Percentiles rank a stretch among this genome's conserved stretches.
phyloP scores from a whole-genome alignment of 129 eudicot genomes.

The Kitagawia praeruptora region DNA sequence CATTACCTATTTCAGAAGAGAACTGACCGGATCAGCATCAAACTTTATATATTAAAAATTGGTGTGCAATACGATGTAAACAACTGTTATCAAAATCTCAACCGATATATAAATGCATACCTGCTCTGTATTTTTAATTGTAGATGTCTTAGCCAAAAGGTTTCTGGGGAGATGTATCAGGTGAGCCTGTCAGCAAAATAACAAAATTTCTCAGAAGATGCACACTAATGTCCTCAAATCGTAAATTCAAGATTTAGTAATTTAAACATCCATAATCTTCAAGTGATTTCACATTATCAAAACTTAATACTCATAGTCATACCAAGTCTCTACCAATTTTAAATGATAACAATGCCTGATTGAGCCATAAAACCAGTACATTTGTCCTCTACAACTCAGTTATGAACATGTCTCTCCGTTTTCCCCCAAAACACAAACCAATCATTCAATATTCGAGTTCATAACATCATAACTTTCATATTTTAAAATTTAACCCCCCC shows the following conservation, averaged over 20 bases:
- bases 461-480: background rate
- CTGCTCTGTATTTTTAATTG: constrained; percentile 61
- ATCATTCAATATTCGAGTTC: background rate
- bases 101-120: constrained; percentile 17
- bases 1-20: constrained; percentile 40
- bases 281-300: background rate
- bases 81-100: background rate
- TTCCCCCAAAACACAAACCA: no score
- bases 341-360: background rate
- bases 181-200: constrained; percentile 35
- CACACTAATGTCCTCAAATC: background rate
- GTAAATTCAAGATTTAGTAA: background rate
- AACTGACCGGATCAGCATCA: constrained; percentile 4
- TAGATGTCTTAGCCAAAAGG: constrained; percentile 60
- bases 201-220: background rate
- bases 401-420: background rate
- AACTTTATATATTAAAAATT: background rate
- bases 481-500: no score
- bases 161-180: constrained; percentile 69
- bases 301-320: no score
- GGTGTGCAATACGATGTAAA: background rate
- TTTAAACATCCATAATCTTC: background rate
- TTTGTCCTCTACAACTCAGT: background rate
- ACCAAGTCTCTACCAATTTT: background rate
- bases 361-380: background rate